phyloP scores from a whole-genome alignment of 2,329 filamentous ascomycete genomes.

The Pezizomycotina sp. region DNA sequence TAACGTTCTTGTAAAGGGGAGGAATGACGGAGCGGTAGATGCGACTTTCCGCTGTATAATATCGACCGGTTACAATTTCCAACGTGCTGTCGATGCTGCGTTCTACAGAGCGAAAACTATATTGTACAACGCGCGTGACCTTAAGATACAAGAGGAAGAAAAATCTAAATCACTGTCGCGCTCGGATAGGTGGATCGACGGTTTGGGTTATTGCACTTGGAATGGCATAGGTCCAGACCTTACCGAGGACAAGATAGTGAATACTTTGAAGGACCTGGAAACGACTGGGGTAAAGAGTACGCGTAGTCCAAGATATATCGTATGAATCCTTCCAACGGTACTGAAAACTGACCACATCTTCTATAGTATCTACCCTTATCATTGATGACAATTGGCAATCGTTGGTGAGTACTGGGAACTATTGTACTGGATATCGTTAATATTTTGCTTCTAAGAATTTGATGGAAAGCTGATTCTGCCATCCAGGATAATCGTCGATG shows the following conservation, averaged over 20 bases:
- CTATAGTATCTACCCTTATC: slow-evolving; percentile 56
- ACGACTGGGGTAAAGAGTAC: slow-evolving; percentile 49
- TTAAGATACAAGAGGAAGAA: slow-evolving; percentile 4
- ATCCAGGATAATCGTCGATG: slow-evolving; percentile 44
- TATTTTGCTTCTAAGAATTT: not conserved
- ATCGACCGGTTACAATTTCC: no score
- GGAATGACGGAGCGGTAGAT: no score
- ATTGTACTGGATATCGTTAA: slow-evolving; percentile 31
- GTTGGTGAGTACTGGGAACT: slow-evolving; percentile 39
- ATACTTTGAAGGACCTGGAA: slow-evolving; percentile 55
- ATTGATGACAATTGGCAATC: slow-evolving; percentile 97
- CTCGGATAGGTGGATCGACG: slow-evolving; percentile 42
- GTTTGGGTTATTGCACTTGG: slow-evolving; percentile 91
- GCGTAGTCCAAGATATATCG: not conserved
- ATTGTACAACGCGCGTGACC: no score
- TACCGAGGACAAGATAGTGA: slow-evolving; percentile 61
- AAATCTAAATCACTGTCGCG: no score
- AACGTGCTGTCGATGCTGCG: no score
- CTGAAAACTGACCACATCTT: not conserved
- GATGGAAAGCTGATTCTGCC: slow-evolving; percentile 1
- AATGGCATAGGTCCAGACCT: slow-evolving; percentile 75
- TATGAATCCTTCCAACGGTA: slow-evolving; percentile 2
- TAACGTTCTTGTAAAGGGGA: no score
- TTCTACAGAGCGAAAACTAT: no score
- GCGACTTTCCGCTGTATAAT: no score